A percentile compares a stretch with the other conserved stretches of the same genome.
Evolutionary conservation across 2,329 filamentous ascomycete species (phyloP).

Genomic region (Venturia effusa): DNA sequence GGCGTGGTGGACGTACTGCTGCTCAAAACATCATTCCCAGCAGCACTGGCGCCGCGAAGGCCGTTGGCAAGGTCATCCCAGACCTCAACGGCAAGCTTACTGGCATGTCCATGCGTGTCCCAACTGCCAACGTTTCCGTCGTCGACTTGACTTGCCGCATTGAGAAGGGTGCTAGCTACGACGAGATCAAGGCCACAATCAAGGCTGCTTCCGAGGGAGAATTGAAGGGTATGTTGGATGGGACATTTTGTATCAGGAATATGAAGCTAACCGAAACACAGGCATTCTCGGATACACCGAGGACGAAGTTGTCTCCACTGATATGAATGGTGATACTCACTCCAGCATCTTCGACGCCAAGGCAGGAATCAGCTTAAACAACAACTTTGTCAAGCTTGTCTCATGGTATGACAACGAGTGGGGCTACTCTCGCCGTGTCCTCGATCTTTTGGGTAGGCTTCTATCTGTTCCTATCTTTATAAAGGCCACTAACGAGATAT

Average conservation of each 20-base stretch:
- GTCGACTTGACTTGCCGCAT: constrained; percentile 92
- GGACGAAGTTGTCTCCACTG: constrained; percentile 90
- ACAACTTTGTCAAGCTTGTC: constrained; percentile 98
- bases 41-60: constrained; percentile 99
- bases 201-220: constrained; percentile 72
- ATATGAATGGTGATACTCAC: constrained; percentile 83
- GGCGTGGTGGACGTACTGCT: constrained; percentile 96
- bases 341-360: constrained; percentile 99
- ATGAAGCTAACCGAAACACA: constrained; percentile 25
- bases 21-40: constrained; percentile 99
- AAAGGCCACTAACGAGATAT: neutral
- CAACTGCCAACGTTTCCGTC: constrained; percentile 96
- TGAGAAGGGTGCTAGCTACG: constrained; percentile 80
- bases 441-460: constrained; percentile 33
- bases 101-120: constrained; percentile 99
- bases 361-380: constrained; percentile 96
- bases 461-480: neutral
- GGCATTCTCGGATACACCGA: constrained; percentile 90
- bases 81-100: constrained; percentile 98
- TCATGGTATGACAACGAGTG: constrained; percentile 99
- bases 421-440: constrained; percentile 85
- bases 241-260: neutral
- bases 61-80: constrained; percentile 99
- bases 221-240: constrained; percentile 62
- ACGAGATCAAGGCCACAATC: constrained; percentile 85